Base-by-base conservation (phyloP, 371 early-diverging fungal genomes). In the Apophysomyces variabilis region DNA sequence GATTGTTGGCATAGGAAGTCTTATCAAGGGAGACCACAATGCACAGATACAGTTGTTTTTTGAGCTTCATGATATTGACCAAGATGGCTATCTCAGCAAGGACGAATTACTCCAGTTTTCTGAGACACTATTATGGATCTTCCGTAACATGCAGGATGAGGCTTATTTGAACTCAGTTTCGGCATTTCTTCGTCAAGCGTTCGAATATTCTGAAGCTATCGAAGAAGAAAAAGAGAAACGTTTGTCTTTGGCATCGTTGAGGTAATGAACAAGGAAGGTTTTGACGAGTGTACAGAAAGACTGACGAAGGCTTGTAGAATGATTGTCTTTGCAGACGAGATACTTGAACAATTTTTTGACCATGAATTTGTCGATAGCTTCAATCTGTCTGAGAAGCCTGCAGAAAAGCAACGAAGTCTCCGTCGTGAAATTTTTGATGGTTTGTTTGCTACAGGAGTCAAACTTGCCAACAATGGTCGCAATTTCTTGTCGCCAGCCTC, bases 41-140 rank as follows among this genome's bases (percentile, higher is more conserved):
- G 83, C 85, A 1, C 88, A 92, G 44, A 90, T 96, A 72, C 85
- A 91, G 41, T 71, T 93, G 26, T 94, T 98, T 66, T 97, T 96
- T 69, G 81, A 89, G 11, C 73, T 95, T 64, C 96, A 96, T 66
- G 95, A 96, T 67, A 67, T 77, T 9, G 89, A 94, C 70, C 75
- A 84, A 58, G 90, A 94, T 66, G 90, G 89, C 2, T 78, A 76
- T 35, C 74, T 98, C 36, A 87, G 77, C 61, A 88, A 91, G 39
- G 92, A 96, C 44, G 96, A 96, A 66, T 80, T 95, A n/a, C 78
- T 96, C 59, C 90, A 91, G 57, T 76, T 96, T 56, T 94, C 95
- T 1, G 98, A 98, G 73, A 89, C 93, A 44, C 72, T 98, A 11
- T 77, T 97, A 38, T 94, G 92, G 76, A 75, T 95, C 4, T 87